phyloP scores from a whole-genome alignment of 2,329 filamentous ascomycete species.

The Emmonsiellopsis sp. region DNA sequence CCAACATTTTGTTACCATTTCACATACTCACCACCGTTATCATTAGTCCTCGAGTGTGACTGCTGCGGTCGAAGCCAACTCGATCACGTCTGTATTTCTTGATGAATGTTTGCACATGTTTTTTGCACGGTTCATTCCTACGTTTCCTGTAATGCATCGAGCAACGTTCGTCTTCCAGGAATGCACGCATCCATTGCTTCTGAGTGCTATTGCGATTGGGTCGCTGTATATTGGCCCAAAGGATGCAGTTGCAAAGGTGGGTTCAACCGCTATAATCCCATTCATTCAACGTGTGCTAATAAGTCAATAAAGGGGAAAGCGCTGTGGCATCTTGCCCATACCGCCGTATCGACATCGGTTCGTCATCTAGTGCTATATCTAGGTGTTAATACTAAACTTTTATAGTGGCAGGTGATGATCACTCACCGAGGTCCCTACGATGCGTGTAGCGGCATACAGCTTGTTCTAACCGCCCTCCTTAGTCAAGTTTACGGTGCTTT shows the following conservation, averaged over 20 bases:
- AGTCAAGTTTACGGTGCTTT: conserved; percentile 36
- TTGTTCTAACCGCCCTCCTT: conserved; percentile 34
- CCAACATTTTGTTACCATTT: background rate
- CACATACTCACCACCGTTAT: background rate
- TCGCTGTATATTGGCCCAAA: conserved; percentile 37
- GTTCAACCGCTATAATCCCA: background rate
- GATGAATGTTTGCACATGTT: conserved; percentile 41
- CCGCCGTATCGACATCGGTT: conserved; percentile 35
- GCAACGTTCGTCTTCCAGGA: conserved; percentile 37
- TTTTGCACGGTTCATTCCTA: conserved; percentile 37
- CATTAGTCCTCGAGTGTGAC: conserved; percentile 34
- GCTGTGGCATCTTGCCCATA: conserved; percentile 36
- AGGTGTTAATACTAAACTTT: background rate
- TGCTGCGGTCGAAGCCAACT: conserved; percentile 34
- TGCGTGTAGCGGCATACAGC: conserved; percentile 34
- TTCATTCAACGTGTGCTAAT: background rate
- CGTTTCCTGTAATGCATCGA: conserved; percentile 36
- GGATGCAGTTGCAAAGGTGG: conserved; percentile 30
- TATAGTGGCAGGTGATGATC: conserved; percentile 35
- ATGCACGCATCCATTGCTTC: conserved; percentile 33
- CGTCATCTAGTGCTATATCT: background rate
- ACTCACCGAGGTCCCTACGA: conserved; percentile 35
- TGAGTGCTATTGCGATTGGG: conserved; percentile 39
- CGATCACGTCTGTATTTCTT: conserved; percentile 37
- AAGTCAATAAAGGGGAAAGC: conserved; percentile 26